A percentile compares a stretch with the other conserved stretches of the same genome.
Conservation (phyloP, 768 basidiomycete species). For the Arthromyces matolae region DNA sequence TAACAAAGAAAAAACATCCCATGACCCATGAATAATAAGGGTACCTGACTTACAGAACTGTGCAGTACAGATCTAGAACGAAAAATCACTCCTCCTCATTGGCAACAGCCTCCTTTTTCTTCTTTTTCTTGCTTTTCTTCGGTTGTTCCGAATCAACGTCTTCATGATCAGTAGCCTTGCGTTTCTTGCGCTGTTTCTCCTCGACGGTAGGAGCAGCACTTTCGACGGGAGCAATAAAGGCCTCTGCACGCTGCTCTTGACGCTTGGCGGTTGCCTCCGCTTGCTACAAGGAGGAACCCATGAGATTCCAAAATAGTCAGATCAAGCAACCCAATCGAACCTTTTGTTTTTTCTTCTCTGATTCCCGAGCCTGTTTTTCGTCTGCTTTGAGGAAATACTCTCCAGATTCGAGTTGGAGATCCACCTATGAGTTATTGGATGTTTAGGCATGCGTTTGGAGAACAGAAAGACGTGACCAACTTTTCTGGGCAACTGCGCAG, state of each 20-base stretch:
- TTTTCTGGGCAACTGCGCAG: slow-evolving; percentile 89
- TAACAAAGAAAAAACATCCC: too few relatives aligned
- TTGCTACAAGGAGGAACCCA: too few relatives aligned
- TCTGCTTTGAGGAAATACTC: slow-evolving; percentile 95
- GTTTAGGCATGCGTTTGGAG: not conserved
- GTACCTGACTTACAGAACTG: slow-evolving; percentile 4
- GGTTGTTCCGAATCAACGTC: slow-evolving; percentile 19
- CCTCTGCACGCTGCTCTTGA: slow-evolving; percentile 79
- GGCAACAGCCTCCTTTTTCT: slow-evolving; percentile 27
- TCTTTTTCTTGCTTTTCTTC: slow-evolving; percentile 29
- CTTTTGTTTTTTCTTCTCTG: slow-evolving; percentile 72
- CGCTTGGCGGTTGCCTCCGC: slow-evolving; percentile 65
- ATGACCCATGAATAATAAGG: too few relatives aligned
- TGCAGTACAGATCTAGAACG: not conserved
- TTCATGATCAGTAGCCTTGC: slow-evolving; percentile 36
- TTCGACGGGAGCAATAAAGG: slow-evolving; percentile 86
- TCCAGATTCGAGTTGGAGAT: slow-evolving; percentile 92
- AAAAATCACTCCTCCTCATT: slow-evolving; percentile 9
- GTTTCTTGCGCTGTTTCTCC: slow-evolving; percentile 65
- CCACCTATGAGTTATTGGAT: slow-evolving; percentile 55
- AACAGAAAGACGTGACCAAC: slow-evolving; percentile 32
- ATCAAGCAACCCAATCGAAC: slow-evolving; percentile 33
- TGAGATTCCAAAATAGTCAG: too few relatives aligned
- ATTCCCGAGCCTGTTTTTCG: slow-evolving; percentile 79
- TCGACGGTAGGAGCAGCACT: slow-evolving; percentile 66